Base-by-base conservation (phyloP, 2,329 filamentous ascomycete species). In the Arthrobotrys conoides region DNA sequence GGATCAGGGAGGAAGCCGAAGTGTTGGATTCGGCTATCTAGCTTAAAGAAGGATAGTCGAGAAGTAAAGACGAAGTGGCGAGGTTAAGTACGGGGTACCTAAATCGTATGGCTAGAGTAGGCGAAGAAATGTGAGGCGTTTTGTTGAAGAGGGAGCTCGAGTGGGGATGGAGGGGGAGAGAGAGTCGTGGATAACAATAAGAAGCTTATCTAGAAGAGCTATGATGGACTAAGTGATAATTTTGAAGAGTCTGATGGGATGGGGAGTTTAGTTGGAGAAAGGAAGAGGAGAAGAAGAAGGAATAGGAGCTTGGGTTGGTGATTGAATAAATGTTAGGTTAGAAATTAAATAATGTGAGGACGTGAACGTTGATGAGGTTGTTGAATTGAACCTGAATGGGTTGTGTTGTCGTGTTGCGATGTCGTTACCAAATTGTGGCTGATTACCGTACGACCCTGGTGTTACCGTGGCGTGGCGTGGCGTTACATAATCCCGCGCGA, bases 351-450 rank as follows among this genome's bases (percentile, higher is more conserved):
- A 9, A 36, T 12, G 33, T 36, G 8, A 10, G 8, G 8, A 8
- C 14, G 12, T 4, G 3, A 8, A 3, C 55, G 55, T 44, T 22
- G 61, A 48, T 65, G 61, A 65, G 24, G 61, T n/a, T 64, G 59
- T 64, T 4, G 33, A 20, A n/a, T 64, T 4, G 33, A 20, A n/a
- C 20, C 24, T 49, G 22, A 30, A 18, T n/a, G 6, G 18, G 22
- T 24, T 65, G 44, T 36, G 61, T 65, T 49, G 61, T 33, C 36
- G 69, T 66, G 69, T 72, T 73, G 70, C 70, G 33, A 30, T 67
- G 70, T 61, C 63, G 70, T 73, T 41, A 36, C 20, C 6, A 6
- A 2, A 16, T 10, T 51, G 70, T 59, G 70, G 70, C 51, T 67
- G 30, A 41, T 44, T 30, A 55, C 67, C 44, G 67, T 70, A 46